Evolutionary conservation across 768 basidiomycete genomes (phyloP).

Genomic region (Mycena floridula): DNA sequence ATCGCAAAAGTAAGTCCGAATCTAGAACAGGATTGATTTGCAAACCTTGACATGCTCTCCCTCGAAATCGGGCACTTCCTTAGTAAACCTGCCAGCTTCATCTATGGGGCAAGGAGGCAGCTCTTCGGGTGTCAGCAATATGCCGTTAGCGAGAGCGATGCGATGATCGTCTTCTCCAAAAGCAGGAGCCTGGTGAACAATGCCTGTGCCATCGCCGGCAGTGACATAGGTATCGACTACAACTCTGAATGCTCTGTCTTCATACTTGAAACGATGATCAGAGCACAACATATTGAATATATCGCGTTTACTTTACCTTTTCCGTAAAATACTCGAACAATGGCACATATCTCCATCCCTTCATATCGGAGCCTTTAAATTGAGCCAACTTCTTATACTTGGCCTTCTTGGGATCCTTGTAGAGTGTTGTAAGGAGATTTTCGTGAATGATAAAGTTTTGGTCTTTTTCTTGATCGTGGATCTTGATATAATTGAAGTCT

Average conservation of each 20-base stretch:
- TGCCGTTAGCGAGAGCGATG: slow-evolving; percentile 77
- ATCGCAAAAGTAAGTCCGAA: slow-evolving; percentile 4
- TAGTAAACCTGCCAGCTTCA: slow-evolving; percentile 82
- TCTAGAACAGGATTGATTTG: not conserved
- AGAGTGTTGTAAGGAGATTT: slow-evolving; percentile 75
- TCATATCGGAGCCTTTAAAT: slow-evolving; percentile 90
- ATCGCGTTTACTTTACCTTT: slow-evolving; percentile 67
- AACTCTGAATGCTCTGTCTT: slow-evolving; percentile 87
- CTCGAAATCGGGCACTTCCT: slow-evolving; percentile 83
- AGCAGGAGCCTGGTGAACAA: slow-evolving; percentile 97
- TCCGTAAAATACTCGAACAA: slow-evolving; percentile 97
- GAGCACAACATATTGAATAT: not conserved
- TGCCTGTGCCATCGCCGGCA: slow-evolving; percentile 89
- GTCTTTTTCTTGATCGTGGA: slow-evolving; percentile 82
- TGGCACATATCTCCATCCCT: slow-evolving; percentile 92
- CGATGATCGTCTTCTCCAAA: slow-evolving; percentile 99
- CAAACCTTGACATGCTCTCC: slow-evolving; percentile 86
- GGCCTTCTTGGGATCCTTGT: slow-evolving; percentile 96
- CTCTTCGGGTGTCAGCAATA: slow-evolving; percentile 81
- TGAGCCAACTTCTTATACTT: slow-evolving; percentile 88
- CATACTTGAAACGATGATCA: slow-evolving; percentile 50
- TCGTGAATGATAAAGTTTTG: slow-evolving; percentile 92
- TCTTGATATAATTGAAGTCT: slow-evolving; percentile 93
- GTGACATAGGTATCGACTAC: slow-evolving; percentile 91
- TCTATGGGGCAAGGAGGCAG: slow-evolving; percentile 96